A percentile compares a stretch with the other conserved stretches of the same genome.
Conservation (phyloP, 2,329 filamentous ascomycete species). For the Clathrospora elynae region DNA sequence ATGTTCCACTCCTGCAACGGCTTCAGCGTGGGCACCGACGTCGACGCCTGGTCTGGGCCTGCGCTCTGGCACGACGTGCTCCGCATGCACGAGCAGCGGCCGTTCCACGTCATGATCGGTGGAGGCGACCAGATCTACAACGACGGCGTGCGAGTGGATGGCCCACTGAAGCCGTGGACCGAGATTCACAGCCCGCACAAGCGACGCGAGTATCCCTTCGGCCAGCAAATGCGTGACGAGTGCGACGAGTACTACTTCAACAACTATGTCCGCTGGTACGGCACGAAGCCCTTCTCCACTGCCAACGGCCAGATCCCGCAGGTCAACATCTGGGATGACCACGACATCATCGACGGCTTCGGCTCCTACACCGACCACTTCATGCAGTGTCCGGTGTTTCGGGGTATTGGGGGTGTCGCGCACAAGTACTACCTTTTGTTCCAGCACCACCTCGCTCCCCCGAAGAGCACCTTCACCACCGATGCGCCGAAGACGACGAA, state of each 20-base stretch:
- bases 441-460: conserved; percentile 80
- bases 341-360: conserved; percentile 70
- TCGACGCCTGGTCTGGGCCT: conserved; percentile 65
- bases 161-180: conserved; percentile 73
- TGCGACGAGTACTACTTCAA: conserved; percentile 68
- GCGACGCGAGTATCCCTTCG: conserved; percentile 65
- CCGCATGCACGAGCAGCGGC: conserved; percentile 62
- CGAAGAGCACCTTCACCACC: conserved; percentile 82
- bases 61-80: conserved; percentile 69
- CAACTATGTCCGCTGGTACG: conserved; percentile 71
- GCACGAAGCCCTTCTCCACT: conserved; percentile 65
- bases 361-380: conserved; percentile 70
- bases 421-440: conserved; percentile 68
- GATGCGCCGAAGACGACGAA: conserved; percentile 64
- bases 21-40: conserved; percentile 69
- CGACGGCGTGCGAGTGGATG: conserved; percentile 79
- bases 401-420: conserved; percentile 65
- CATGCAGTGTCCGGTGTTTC: conserved; percentile 68
- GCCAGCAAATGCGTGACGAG: conserved; percentile 64
- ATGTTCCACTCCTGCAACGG: conserved; percentile 74
- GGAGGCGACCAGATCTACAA: conserved; percentile 87
- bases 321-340: conserved; percentile 69
- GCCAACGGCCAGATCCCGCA: conserved; percentile 68
- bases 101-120: conserved; percentile 76
- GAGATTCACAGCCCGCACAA: conserved; percentile 65